Evolutionary conservation across 805 yeast genomes (phyloP).

Genomic region (Maudiozyma serrabonitensis): DNA sequence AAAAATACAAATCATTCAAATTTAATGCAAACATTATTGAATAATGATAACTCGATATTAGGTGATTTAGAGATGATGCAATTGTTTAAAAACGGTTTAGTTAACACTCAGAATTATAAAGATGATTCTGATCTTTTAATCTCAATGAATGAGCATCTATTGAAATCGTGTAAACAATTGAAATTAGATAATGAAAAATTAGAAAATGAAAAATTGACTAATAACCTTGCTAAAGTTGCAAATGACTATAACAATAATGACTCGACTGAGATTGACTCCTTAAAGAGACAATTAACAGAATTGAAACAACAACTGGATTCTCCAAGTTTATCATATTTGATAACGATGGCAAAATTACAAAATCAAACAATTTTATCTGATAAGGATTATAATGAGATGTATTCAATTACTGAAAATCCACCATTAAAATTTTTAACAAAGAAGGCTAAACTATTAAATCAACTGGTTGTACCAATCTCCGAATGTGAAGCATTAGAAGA

Average conservation of each 20-base stretch:
- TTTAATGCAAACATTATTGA: background rate
- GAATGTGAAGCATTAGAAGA: background rate
- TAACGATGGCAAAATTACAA: background rate
- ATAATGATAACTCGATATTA: background rate
- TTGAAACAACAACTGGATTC: background rate
- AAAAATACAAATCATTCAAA: background rate
- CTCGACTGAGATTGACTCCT: conserved; percentile 4
- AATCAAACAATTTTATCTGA: conserved; percentile 7
- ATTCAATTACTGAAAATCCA: background rate
- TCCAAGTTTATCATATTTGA: background rate
- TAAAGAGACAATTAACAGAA: conserved; percentile 7
- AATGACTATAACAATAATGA: background rate
- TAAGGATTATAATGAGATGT: conserved; percentile 7
- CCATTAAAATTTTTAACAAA: background rate
- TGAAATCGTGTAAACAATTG: conserved; percentile 23
- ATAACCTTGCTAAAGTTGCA: background rate
- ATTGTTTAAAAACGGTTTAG: conserved; percentile 14
- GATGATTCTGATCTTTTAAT: conserved; percentile 65
- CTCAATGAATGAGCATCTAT: conserved; percentile 61
- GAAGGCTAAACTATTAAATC: background rate
- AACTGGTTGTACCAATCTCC: background rate
- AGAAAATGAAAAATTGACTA: background rate
- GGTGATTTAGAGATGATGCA: conserved; percentile 39
- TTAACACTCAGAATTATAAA: conserved; percentile 6
- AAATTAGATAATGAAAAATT: background rate